Conservation (phyloP, 2,329 filamentous ascomycete species). For the Lithohypha guttulata region DNA sequence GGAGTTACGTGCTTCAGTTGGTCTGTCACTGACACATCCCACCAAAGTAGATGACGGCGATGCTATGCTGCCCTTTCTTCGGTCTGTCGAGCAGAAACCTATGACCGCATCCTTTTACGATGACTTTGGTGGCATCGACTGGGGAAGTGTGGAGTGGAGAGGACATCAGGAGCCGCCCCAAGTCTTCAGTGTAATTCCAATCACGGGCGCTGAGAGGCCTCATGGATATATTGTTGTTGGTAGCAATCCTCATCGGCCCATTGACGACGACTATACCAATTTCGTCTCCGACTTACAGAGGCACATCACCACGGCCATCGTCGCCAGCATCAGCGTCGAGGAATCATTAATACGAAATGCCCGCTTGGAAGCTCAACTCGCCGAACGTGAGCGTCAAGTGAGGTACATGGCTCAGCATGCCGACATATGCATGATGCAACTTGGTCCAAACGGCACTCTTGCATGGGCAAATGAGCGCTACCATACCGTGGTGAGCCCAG, state of each 20-base stretch:
- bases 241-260: constrained; percentile 13
- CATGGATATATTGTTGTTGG: constrained; percentile 17
- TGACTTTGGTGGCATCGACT: background rate
- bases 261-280: constrained; percentile 9
- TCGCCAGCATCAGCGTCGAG: constrained; percentile 11
- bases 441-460: constrained; percentile 9
- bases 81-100: background rate
- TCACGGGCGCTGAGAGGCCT: background rate
- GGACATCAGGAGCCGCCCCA: constrained; percentile 1
- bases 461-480: constrained; percentile 17
- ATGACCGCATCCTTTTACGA: background rate
- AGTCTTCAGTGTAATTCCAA: background rate
- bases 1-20: background rate
- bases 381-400: constrained; percentile 14
- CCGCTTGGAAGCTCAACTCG: constrained; percentile 12
- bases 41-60: background rate
- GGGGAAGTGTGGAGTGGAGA: constrained; percentile 1
- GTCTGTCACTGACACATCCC: background rate
- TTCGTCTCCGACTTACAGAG: constrained; percentile 15
- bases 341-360: constrained; percentile 12
- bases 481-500: constrained; percentile 13
- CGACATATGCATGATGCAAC: constrained; percentile 13
- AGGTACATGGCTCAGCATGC: constrained; percentile 15
- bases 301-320: constrained; percentile 14
- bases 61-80: constrained; percentile 1